Percentiles rank a stretch among this genome's conserved stretches.
Conservation (phyloP, 1,139 yeast species). For the Yamadazyma epiphylla region DNA sequence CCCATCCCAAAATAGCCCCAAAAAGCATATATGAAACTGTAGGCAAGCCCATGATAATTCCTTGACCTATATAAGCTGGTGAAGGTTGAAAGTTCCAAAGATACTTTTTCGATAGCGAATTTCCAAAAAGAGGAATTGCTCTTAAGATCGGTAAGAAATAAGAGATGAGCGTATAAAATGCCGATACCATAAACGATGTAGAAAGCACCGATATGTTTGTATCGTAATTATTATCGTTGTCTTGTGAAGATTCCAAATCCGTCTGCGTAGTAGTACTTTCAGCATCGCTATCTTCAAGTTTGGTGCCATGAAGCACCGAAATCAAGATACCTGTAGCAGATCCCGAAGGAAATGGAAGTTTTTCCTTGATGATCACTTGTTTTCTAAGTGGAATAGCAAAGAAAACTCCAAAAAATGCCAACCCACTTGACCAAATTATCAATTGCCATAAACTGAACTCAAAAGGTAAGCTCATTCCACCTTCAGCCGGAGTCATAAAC, state of each 20-base stretch:
- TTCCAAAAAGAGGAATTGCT: conserved; percentile 74
- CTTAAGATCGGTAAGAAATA: conserved; percentile 71
- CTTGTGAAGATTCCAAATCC: not conserved
- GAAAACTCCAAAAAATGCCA: conserved; percentile 92
- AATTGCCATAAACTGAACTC: conserved; percentile 47
- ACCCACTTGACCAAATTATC: conserved; percentile 76
- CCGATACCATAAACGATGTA: conserved; percentile 63
- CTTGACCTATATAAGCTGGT: conserved; percentile 97
- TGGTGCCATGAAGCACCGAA: conserved; percentile 75
- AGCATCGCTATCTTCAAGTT: conserved; percentile 41
- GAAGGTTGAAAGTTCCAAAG: conserved; percentile 92
- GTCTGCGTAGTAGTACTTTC: not conserved
- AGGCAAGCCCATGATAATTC: conserved; percentile 93
- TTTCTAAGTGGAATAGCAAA: conserved; percentile 86
- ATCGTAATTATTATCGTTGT: conserved; percentile 26
- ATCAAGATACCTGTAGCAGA: conserved; percentile 93
- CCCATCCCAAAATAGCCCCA: conserved; percentile 94
- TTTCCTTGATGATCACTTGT: conserved; percentile 81
- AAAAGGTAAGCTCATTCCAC: conserved; percentile 52
- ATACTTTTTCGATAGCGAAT: conserved; percentile 56
- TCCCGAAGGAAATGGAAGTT: conserved; percentile 91
- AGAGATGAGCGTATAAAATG: conserved; percentile 65
- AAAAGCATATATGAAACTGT: conserved; percentile 88
- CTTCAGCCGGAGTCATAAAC: conserved; percentile 72
- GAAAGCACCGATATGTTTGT: conserved; percentile 57